A percentile compares a stretch with the other conserved stretches of the same genome.
phyloP scores from a whole-genome alignment of 805 yeast species.

The Candida vaughaniae region DNA sequence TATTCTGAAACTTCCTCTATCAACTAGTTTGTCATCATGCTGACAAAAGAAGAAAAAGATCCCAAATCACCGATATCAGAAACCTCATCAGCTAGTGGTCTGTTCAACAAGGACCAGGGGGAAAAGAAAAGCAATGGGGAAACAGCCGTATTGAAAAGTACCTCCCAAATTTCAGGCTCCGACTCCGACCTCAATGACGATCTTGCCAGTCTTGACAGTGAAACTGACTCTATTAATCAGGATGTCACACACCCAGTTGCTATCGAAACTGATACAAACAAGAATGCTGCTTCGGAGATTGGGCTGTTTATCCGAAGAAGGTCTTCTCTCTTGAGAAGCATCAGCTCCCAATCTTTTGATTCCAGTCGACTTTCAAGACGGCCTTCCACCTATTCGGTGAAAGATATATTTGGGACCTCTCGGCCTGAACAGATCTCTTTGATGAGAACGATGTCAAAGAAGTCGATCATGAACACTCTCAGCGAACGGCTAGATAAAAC shows the following conservation, averaged over 20 bases:
- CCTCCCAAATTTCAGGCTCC: no score
- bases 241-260: background rate
- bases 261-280: background rate
- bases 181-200: no score
- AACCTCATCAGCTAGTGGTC: no score
- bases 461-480: slow-evolving; percentile 41
- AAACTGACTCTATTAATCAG: background rate
- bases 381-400: slow-evolving; percentile 21
- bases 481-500: slow-evolving; percentile 23
- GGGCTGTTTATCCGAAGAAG: slow-evolving; percentile 1
- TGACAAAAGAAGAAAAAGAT: no score
- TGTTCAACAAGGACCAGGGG: no score
- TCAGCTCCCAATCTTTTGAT: slow-evolving; percentile 11
- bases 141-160: no score
- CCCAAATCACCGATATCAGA: no score
- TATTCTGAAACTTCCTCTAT: no score
- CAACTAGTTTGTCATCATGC: no score
- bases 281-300: background rate
- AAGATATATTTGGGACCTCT: slow-evolving; percentile 42
- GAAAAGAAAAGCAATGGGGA: no score
- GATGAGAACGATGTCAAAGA: slow-evolving; percentile 43
- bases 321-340: slow-evolving; percentile 7
- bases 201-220: slow-evolving; percentile 7
- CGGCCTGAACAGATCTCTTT: slow-evolving; percentile 36
- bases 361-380: slow-evolving; percentile 2